Evolutionary conservation across 2,329 filamentous ascomycete species (phyloP).

Genomic region (Penicillium rolfsii): DNA sequence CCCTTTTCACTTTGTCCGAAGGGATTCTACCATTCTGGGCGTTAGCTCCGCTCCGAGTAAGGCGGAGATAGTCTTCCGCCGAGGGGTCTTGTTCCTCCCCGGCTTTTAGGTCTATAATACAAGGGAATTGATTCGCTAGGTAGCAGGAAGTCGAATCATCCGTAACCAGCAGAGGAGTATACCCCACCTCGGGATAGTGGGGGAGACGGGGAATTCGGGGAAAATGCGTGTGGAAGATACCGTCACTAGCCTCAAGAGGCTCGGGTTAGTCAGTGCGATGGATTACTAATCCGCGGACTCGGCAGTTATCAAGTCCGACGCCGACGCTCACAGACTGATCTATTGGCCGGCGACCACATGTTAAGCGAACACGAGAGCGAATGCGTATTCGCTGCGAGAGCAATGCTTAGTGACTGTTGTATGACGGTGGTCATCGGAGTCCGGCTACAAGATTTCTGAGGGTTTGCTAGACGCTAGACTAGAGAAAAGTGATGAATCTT

Average conservation of each 20-base stretch:
- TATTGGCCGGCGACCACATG: not conserved
- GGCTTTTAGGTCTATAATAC: not conserved
- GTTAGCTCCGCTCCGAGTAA: not conserved
- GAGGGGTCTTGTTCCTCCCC: not conserved
- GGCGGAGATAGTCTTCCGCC: conserved; percentile 1
- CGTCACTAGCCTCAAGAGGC: too few relatives aligned
- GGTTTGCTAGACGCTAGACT: not conserved
- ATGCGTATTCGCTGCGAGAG: not conserved
- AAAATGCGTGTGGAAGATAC: not conserved
- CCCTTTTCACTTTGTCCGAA: not conserved
- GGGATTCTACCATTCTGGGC: not conserved
- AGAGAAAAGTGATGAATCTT: too few relatives aligned
- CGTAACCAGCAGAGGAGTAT: not conserved
- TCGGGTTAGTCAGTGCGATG: not conserved
- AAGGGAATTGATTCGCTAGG: not conserved
- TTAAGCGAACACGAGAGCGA: conserved; percentile 16
- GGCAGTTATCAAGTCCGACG: conserved; percentile 2
- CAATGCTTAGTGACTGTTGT: not conserved
- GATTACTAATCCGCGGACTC: conserved; percentile 2
- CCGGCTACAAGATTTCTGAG: not conserved
- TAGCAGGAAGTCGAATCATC: not conserved
- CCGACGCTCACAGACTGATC: not conserved
- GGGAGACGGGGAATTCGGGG: conserved; percentile 4
- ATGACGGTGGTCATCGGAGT: not conserved
- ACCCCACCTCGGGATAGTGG: not conserved